Conservation (phyloP, 2,329 filamentous ascomycete species). For the Fusarium sp. region DNA sequence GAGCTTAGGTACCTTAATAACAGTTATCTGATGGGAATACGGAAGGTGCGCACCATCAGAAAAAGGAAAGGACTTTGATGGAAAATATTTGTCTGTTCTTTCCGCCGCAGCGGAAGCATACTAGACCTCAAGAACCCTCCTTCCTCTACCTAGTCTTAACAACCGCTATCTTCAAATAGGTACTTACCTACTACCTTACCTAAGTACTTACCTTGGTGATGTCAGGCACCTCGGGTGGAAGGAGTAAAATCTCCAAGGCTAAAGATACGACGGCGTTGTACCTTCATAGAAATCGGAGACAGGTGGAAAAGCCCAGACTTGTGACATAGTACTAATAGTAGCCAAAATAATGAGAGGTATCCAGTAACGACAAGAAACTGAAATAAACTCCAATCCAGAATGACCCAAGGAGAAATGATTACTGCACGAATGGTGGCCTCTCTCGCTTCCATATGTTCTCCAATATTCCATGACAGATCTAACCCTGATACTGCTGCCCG, state of each 20-base stretch:
- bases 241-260: not conserved
- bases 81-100: not conserved
- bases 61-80: not conserved
- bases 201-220: no score
- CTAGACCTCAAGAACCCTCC: not conserved
- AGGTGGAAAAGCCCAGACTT: not conserved
- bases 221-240: no score
- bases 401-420: not conserved
- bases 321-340: not conserved
- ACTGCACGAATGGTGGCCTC: not conserved
- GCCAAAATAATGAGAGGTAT: slow-evolving; percentile 34
- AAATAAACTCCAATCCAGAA: slow-evolving; percentile 28
- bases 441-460: not conserved
- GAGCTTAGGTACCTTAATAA: not conserved
- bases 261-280: not conserved
- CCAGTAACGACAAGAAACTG: not conserved
- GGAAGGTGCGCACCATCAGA: slow-evolving; percentile 3
- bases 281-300: not conserved
- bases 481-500: slow-evolving; percentile 58
- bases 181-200: no score
- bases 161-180: not conserved
- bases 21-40: not conserved
- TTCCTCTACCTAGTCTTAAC: slow-evolving; percentile 1
- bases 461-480: not conserved
- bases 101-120: not conserved